Evolutionary conservation across 164 flowering plant species (phyloP).

Genomic region (Umbilicus rupestris): DNA sequence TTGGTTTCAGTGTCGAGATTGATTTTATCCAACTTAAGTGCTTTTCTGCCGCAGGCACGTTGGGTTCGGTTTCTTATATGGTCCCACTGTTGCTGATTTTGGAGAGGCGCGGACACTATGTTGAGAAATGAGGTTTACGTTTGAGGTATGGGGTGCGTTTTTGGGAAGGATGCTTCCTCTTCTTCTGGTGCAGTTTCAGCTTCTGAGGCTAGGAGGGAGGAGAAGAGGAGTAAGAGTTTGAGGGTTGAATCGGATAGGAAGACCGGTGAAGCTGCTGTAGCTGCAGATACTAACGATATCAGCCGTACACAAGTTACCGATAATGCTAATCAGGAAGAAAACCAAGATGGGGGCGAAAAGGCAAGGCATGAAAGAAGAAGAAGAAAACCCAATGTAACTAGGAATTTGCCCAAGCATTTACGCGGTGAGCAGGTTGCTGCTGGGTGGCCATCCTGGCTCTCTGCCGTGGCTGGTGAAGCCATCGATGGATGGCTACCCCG

Average conservation of each 20-base stretch:
- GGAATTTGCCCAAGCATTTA: slow-evolving; percentile 22
- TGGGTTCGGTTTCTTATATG: neutral
- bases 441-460: slow-evolving; percentile 44
- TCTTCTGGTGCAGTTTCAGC: slow-evolving; percentile 18
- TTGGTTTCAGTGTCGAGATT: no score
- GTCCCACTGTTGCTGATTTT: neutral
- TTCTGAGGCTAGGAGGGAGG: slow-evolving; percentile 17
- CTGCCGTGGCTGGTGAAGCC: slow-evolving; percentile 36
- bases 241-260: slow-evolving; percentile 21
- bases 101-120: slow-evolving; percentile 10
- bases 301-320: slow-evolving; percentile 12
- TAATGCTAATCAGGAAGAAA: slow-evolving; percentile 15
- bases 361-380: slow-evolving; percentile 25
- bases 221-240: slow-evolving; percentile 9
- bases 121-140: slow-evolving; percentile 29
- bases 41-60: no score
- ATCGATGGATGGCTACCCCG: slow-evolving; percentile 41
- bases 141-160: slow-evolving; percentile 35
- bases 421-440: slow-evolving; percentile 36
- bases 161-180: slow-evolving; percentile 24
- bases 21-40: no score
- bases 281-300: slow-evolving; percentile 2
- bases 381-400: slow-evolving; percentile 17
- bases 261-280: slow-evolving; percentile 15
- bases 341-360: slow-evolving; percentile 22